These are phyloP conservation scores for Lentinula sp. DNA, from an alignment of 768 basidiomycete species.

Conservation along the genomic window DNA sequence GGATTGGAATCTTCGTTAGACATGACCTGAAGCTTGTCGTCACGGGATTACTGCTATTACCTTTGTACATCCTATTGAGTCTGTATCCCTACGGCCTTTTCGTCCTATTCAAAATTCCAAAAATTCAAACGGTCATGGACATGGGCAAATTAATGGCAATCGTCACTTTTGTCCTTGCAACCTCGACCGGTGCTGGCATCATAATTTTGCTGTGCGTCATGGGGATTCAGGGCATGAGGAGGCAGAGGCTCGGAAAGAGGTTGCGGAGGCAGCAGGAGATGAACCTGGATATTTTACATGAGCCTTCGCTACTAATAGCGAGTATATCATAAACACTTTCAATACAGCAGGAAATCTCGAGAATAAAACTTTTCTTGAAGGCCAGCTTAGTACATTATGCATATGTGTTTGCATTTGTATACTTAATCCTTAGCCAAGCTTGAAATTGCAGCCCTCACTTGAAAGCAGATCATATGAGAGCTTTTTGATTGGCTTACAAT, in stretches of 20 bases:
- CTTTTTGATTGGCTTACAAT: not conserved
- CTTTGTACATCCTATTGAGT: not conserved
- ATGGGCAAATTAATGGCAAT: not conserved
- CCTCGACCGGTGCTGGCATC: not conserved
- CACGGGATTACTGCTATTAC: not conserved
- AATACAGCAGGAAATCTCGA: too few relatives aligned
- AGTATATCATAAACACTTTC: not conserved
- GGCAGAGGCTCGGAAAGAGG: not conserved
- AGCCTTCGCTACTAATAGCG: not conserved
- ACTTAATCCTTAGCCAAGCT: too few relatives aligned
- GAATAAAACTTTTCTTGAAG: too few relatives aligned
- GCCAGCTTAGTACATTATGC: too few relatives aligned
- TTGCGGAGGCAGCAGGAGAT: not conserved
- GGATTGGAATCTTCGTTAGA: not conserved
- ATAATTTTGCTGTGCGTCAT: not conserved
- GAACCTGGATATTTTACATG: not conserved
- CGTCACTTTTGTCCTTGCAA: not conserved
- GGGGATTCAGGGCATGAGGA: not conserved
- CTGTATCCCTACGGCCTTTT: not conserved
- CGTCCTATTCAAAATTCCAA: not conserved
- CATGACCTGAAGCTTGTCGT: not conserved
- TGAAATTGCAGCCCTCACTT: too few relatives aligned
- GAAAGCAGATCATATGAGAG: not conserved
- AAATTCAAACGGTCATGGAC: not conserved
- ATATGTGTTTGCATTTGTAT: too few relatives aligned